Conservation (phyloP, 2,329 filamentous ascomycete species). For the Thelonectria olida region DNA sequence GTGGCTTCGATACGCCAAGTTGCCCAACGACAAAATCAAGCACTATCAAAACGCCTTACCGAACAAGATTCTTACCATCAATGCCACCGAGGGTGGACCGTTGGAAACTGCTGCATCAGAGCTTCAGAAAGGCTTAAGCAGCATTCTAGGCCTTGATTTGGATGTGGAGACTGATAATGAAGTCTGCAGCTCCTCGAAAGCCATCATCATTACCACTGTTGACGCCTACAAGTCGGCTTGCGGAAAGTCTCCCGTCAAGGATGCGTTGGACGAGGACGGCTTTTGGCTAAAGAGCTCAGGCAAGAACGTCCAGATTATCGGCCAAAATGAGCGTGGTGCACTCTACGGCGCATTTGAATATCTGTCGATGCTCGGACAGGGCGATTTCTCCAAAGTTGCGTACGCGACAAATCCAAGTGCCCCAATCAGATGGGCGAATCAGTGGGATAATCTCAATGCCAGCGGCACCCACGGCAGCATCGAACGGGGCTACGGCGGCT, state of each 20-base stretch:
- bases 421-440: slow-evolving; percentile 74
- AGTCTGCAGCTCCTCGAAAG: neutral
- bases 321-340: slow-evolving; percentile 72
- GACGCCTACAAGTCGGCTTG: slow-evolving; percentile 23
- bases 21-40: slow-evolving; percentile 42
- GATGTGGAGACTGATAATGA: slow-evolving; percentile 39
- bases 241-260: neutral
- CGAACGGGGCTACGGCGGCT: slow-evolving; percentile 73
- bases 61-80: slow-evolving; percentile 61
- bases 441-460: slow-evolving; percentile 77
- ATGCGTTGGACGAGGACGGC: slow-evolving; percentile 62
- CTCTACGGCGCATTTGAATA: slow-evolving; percentile 77
- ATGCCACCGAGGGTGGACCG: slow-evolving; percentile 62
- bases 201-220: slow-evolving; percentile 24
- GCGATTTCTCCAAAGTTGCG: slow-evolving; percentile 56
- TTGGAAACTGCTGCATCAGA: slow-evolving; percentile 68
- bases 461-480: slow-evolving; percentile 58
- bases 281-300: slow-evolving; percentile 65
- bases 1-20: slow-evolving; percentile 71
- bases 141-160: slow-evolving; percentile 63
- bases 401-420: slow-evolving; percentile 65
- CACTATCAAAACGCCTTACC: slow-evolving; percentile 54
- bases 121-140: slow-evolving; percentile 63
- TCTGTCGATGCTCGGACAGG: slow-evolving; percentile 69
- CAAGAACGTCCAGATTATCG: slow-evolving; percentile 64